Evolutionary conservation across 2,329 filamentous ascomycete genomes (phyloP), one percentile per base, ranked within the genome.

Genomic region (Metarhizium guizhouense): DNA sequence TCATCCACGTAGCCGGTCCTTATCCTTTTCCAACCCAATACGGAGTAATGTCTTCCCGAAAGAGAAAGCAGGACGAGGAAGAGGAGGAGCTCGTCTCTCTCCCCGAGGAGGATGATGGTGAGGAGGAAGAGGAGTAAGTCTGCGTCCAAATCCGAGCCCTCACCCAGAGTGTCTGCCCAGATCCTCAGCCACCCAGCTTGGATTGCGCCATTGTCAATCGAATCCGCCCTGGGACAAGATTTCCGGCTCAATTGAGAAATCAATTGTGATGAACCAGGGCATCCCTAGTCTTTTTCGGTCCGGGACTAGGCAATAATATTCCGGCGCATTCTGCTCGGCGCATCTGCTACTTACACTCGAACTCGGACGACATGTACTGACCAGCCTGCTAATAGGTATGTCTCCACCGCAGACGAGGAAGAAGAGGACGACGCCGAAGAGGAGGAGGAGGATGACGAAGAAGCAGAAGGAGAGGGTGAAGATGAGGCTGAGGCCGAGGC

Each of bases 21-120:
- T 13, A 20, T 51, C 20, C 40, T 36, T 6, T 29, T 36, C 11
- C 14, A 5, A 45, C 5, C 30, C 56, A 69, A 56, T 25, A 25
- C 25, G 25, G 25, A 25, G 25, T 25, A 59, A 79, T 79, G 75
- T 74, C 75, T 57, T 68, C 72, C 63, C 77, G 77, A 64, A 80
- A 80, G 76, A 76, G 77, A 72, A 78, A 77, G 73, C 74, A 76
- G 63, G 75, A 87, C 52, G 85, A 87, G 29, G 76, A 78, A 61
- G 75, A 78, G 65, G 77, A 79, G 57, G 77, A 80, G 70, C 76
- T 81, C 38, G 74, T 81, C 58, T 78, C 77, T 58, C 75, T 81
- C 54, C 77, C 78, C 54, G 77, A 78, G 58, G 77, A 73, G 51
- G 73, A 74, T 51, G 76, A 78, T 57, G 75, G 73, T 47, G 75